These are phyloP conservation scores for Penicillium maclennaniae DNA, from an alignment of 495 filamentous ascomycete species.

Conservation along the genomic window DNA sequence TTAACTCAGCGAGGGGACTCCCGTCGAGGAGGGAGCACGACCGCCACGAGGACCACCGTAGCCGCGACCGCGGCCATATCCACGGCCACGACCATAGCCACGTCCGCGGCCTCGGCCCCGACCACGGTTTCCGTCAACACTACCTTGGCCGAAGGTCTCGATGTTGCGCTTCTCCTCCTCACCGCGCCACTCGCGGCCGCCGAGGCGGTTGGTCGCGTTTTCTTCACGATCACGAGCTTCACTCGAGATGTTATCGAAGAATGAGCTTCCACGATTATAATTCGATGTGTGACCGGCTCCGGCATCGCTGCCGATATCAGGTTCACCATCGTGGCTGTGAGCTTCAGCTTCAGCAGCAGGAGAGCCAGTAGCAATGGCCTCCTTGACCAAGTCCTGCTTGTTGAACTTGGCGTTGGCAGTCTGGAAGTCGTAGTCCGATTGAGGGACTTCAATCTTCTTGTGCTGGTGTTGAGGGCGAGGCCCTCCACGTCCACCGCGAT, in stretches of 20 bases:
- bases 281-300: conserved; percentile 23
- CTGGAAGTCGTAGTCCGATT: conserved; percentile 89
- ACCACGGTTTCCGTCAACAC: conserved; percentile 81
- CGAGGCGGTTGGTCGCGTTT: conserved; percentile 55
- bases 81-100: conserved; percentile 54
- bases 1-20: conserved; percentile 40
- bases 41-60: conserved; percentile 33
- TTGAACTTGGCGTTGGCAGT: conserved; percentile 95
- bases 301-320: conserved; percentile 35
- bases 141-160: conserved; percentile 98
- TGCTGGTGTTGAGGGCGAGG: conserved; percentile 44
- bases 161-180: conserved; percentile 95
- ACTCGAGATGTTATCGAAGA: conserved; percentile 97
- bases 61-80: conserved; percentile 63
- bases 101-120: conserved; percentile 64
- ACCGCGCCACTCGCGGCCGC: conserved; percentile 86
- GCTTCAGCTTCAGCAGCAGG: conserved; percentile 55
- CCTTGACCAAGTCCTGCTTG: conserved; percentile 91
- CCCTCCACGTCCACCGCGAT: conserved; percentile 54
- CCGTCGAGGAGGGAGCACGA: conserved; percentile 36
- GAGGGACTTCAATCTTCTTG: conserved; percentile 80
- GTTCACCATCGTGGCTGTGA: conserved; percentile 28
- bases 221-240: conserved; percentile 90
- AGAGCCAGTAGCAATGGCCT: conserved; percentile 75
- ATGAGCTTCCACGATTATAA: conserved; percentile 82